Conservation (phyloP, 129 eudicot genomes). For the Chrysanthemum seticuspe region DNA sequence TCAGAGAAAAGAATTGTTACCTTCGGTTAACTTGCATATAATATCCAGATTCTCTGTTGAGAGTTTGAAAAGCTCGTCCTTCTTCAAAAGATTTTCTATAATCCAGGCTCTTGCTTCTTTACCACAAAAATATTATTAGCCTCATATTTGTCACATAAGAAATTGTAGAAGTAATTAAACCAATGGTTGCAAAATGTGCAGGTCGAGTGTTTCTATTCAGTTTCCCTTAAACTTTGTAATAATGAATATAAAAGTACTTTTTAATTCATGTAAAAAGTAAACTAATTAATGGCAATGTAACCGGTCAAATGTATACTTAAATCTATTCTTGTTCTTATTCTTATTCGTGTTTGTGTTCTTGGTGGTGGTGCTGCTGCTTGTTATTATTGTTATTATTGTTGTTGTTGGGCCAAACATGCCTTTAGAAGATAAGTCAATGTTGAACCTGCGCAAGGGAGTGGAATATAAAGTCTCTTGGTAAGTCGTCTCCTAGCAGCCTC, state of each 20-base stretch:
- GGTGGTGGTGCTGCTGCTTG: too few relatives aligned
- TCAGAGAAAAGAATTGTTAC: slow-evolving; percentile 24
- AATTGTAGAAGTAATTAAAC: not conserved
- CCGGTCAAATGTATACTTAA: too few relatives aligned
- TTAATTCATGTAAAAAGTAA: too few relatives aligned
- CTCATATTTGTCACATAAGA: slow-evolving; percentile 12
- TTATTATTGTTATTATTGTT: too few relatives aligned
- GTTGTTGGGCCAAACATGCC: not conserved
- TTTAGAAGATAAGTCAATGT: not conserved
- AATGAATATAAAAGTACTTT: too few relatives aligned
- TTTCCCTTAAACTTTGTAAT: too few relatives aligned
- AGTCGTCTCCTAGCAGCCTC: slow-evolving; percentile 98
- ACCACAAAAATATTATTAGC: slow-evolving; percentile 26
- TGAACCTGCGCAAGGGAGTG: slow-evolving; percentile 88
- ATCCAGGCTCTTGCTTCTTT: slow-evolving; percentile 94
- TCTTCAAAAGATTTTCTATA: slow-evolving; percentile 64
- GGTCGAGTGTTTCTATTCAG: too few relatives aligned
- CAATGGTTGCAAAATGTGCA: too few relatives aligned
- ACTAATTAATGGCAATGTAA: too few relatives aligned
- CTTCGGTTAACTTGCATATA: slow-evolving; percentile 79
- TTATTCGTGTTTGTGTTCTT: too few relatives aligned
- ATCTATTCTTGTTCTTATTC: too few relatives aligned
- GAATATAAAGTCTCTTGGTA: slow-evolving; percentile 88
- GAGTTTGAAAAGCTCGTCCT: slow-evolving; percentile 78
- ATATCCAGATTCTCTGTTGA: slow-evolving; percentile 56